A percentile compares a stretch with the other conserved stretches of the same genome.
Conservation (phyloP, 1,139 yeast genomes). For the Blastobotrys ciferrii region DNA sequence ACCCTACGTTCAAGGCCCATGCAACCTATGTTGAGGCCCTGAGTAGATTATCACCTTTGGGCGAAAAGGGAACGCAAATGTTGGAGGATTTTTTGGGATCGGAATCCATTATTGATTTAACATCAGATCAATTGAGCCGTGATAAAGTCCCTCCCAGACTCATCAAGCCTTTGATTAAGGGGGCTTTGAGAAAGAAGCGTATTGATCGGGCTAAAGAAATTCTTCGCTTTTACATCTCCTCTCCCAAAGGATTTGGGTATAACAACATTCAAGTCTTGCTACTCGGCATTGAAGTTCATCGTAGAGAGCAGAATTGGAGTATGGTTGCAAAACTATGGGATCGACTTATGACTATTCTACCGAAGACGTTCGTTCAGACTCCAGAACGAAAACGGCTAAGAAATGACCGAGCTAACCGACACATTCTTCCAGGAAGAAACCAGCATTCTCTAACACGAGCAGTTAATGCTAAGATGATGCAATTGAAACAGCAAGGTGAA, state of each 20-base stretch:
- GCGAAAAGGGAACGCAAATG: constrained; percentile 1
- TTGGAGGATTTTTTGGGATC: constrained; percentile 10
- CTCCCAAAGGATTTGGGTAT: constrained; percentile 2
- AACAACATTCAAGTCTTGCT: constrained; percentile 9
- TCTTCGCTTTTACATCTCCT: constrained; percentile 7
- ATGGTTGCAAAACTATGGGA: constrained; percentile 11
- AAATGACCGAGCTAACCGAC: not conserved
- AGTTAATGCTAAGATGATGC: constrained; percentile 33
- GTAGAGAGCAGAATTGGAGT: constrained; percentile 10
- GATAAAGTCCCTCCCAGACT: constrained; percentile 27
- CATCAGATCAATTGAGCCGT: constrained; percentile 28
- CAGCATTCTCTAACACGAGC: constrained; percentile 28
- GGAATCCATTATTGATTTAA: constrained; percentile 25
- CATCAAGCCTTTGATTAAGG: constrained; percentile 22
- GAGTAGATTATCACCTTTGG: constrained; percentile 11
- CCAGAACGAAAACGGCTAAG: not conserved
- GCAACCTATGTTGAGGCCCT: constrained; percentile 22
- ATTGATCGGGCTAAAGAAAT: constrained; percentile 18
- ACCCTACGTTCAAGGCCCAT: constrained; percentile 28
- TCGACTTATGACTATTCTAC: not conserved
- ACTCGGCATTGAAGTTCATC: constrained; percentile 11
- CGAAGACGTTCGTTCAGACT: not conserved
- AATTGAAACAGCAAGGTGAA: constrained; percentile 28
- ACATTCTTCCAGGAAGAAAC: constrained; percentile 22
- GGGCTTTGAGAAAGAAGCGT: constrained; percentile 14